A percentile compares a stretch with the other conserved stretches of the same genome.
phyloP scores from a whole-genome alignment of 805 yeast species.

The Myxozyma monticola region DNA sequence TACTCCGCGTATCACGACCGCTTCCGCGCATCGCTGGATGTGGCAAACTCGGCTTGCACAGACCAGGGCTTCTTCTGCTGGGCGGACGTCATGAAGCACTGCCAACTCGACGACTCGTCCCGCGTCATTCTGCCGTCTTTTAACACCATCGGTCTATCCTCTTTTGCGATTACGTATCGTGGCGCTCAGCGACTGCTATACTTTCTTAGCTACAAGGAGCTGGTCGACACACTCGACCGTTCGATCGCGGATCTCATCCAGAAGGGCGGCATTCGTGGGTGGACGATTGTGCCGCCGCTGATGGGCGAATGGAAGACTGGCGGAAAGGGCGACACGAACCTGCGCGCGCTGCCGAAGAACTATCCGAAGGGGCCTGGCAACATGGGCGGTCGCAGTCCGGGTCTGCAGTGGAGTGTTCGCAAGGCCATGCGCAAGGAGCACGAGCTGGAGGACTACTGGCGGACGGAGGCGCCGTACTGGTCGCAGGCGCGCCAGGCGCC shows the following conservation, averaged over 20 bases:
- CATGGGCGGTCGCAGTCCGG: slow-evolving; percentile 5
- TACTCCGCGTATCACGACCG: not conserved
- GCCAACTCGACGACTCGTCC: not conserved
- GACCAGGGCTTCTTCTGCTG: slow-evolving; percentile 11
- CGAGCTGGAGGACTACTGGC: slow-evolving; percentile 12
- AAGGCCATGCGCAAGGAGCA: not conserved
- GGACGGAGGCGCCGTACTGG: slow-evolving; percentile 5
- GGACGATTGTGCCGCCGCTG: slow-evolving; percentile 11
- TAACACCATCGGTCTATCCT: slow-evolving; percentile 7
- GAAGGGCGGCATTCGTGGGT: slow-evolving; percentile 13
- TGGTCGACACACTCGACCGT: slow-evolving; percentile 14
- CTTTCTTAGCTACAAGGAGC: slow-evolving; percentile 15
- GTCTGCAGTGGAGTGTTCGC: slow-evolving; percentile 8
- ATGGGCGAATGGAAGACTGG: slow-evolving; percentile 17
- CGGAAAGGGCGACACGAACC: slow-evolving; percentile 10
- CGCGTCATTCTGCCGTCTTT: slow-evolving; percentile 10
- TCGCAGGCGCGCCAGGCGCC: too few species aligned
- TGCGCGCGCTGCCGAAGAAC: not conserved
- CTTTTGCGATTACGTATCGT: slow-evolving; percentile 15
- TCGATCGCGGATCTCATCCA: slow-evolving; percentile 6
- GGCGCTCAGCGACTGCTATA: slow-evolving; percentile 23
- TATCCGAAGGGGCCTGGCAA: slow-evolving; percentile 2
- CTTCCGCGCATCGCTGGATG: not conserved
- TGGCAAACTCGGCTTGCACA: slow-evolving; percentile 6
- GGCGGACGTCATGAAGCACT: slow-evolving; percentile 1